These are phyloP conservation scores for Trametes cingulata DNA, from an alignment of 768 basidiomycete genomes.

Conservation along the genomic window DNA sequence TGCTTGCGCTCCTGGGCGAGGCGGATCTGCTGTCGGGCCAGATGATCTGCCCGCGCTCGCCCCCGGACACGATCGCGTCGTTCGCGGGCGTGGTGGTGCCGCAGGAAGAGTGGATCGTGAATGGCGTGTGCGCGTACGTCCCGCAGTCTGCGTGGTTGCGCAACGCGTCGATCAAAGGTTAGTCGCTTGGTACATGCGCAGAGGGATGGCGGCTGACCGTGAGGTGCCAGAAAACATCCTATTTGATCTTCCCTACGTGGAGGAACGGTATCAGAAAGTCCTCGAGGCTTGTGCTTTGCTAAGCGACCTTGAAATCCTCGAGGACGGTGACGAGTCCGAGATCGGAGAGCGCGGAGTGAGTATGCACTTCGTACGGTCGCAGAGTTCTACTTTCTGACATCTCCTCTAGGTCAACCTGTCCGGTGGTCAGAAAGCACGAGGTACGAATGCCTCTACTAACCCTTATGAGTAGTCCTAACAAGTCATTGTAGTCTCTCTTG, in stretches of 20 bases:
- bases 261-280: slow-evolving; percentile 73
- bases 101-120: slow-evolving; percentile 73
- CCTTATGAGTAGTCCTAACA: neutral
- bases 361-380: neutral
- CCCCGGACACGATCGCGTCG: slow-evolving; percentile 72
- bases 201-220: neutral
- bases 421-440: slow-evolving; percentile 56
- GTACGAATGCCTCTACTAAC: slow-evolving; percentile 34
- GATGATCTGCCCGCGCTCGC: slow-evolving; percentile 79
- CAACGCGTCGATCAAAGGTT: slow-evolving; percentile 65
- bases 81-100: slow-evolving; percentile 46
- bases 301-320: slow-evolving; percentile 76
- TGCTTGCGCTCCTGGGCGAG: slow-evolving; percentile 86
- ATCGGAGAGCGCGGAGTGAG: slow-evolving; percentile 83
- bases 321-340: slow-evolving; percentile 86
- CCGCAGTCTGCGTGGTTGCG: slow-evolving; percentile 77
- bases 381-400: neutral
- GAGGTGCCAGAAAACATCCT: slow-evolving; percentile 62
- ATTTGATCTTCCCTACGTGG: slow-evolving; percentile 75
- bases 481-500: slow-evolving; percentile 54
- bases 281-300: slow-evolving; percentile 70
- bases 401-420: slow-evolving; percentile 43
- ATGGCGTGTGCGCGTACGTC: slow-evolving; percentile 83
- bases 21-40: slow-evolving; percentile 84
- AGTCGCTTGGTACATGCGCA: neutral